These are phyloP conservation scores for Mycena citricolor DNA, from an alignment of 1,284 basidiomycete species.

Conservation along the genomic window DNA sequence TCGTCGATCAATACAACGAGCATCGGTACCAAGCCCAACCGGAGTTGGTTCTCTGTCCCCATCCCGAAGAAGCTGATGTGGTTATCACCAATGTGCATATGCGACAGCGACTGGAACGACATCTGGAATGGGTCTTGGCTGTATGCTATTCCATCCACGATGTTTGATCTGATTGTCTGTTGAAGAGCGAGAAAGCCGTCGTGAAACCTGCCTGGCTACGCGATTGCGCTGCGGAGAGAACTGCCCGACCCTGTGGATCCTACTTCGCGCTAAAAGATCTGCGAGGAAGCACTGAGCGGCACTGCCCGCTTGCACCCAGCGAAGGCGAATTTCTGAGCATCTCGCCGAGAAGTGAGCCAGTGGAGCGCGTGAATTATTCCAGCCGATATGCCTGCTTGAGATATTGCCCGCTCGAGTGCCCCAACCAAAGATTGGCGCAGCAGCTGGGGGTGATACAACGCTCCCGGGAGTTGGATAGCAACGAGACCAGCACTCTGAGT, in stretches of 20 bases:
- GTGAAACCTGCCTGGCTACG: constrained; percentile 70
- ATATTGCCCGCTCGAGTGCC: constrained; percentile 61
- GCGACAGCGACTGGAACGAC: constrained; percentile 65
- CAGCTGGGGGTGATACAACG: constrained; percentile 61
- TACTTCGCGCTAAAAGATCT: constrained; percentile 56
- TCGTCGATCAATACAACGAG: constrained; percentile 43
- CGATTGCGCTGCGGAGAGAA: constrained; percentile 47
- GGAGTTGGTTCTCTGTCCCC: constrained; percentile 39
- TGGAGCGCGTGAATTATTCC: constrained; percentile 33
- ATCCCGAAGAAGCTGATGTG: constrained; percentile 56
- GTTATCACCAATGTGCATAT: constrained; percentile 66
- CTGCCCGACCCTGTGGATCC: constrained; percentile 46
- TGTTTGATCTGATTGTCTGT: constrained; percentile 2
- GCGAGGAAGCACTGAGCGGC: constrained; percentile 41
- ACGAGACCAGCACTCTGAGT: constrained; percentile 61
- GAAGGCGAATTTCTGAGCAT: no score
- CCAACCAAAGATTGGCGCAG: constrained; percentile 57
- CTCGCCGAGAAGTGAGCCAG: no score
- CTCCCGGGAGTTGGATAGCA: constrained; percentile 61
- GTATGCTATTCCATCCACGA: constrained; percentile 40
- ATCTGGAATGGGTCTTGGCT: constrained; percentile 60
- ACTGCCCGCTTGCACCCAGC: constrained; percentile 42
- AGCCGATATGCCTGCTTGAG: constrained; percentile 60
- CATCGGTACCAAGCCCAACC: constrained; percentile 20
- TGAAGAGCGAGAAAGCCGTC: constrained; percentile 59